Evolutionary conservation across 495 filamentous ascomycete genomes (phyloP), one percentile per base, ranked within the genome.

Genomic region (Daldinia grandis): DNA sequence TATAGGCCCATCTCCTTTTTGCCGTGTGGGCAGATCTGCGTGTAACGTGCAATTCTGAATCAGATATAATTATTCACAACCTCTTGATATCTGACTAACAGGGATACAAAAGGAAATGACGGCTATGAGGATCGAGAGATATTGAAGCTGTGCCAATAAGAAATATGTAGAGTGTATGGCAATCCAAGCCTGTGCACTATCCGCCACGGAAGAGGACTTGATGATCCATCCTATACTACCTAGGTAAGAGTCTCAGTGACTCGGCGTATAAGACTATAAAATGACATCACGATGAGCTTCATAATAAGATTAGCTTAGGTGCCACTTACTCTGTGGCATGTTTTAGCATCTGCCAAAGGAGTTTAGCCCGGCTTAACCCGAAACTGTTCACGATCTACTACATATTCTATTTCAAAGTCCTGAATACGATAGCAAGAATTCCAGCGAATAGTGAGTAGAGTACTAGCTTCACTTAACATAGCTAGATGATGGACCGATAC

Each of bases 1-100:
- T 37, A 49, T 51, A 59, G 67, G 24, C 17, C 49, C 50, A 27
- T 40, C 54, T 21, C 50, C 50, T 27, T 37, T 21, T 49, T 63
- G 42, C 59, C 30, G 27, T 31, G 37, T 42, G 50, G 30, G 14
- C 4, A 64, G 54, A 56, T 64, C 17, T 47, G 55, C 17, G 54
- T 56, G 64, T 66, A 62, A 49, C 62, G 37, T 53, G 5, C 35
- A 30, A 17, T 44, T n/a, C 37, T 17, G 38, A 51, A 33, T 12
- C 40, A 21, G 61, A 62, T 62, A 28, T 14, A 10, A 66, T 71
- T 66, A 71, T 58, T 71, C 68, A 71, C 27, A 12, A n/a, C 12
- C 27, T 62, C 28, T 17, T 30, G 58, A 71, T 59, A 66, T 50
- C 4, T 71, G 68, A 71, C 63, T 66, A 71, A 71, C 58, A 42